Evolutionary conservation across 768 basidiomycete species (phyloP).

Genomic region (Termitomyces sp.): DNA sequence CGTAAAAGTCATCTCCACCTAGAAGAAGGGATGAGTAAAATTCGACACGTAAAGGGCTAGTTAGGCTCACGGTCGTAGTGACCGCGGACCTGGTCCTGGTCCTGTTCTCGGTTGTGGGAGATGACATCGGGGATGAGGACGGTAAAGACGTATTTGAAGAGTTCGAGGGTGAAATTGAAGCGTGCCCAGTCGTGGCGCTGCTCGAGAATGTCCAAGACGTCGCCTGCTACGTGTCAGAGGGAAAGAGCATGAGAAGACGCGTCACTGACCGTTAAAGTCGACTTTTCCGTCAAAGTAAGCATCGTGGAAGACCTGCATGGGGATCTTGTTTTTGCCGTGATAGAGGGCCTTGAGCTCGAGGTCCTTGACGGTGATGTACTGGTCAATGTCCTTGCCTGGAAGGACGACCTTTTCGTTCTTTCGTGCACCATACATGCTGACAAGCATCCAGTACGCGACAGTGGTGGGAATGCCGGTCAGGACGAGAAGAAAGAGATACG

Average conservation of each 20-base stretch:
- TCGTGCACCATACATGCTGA: slow-evolving; percentile 75
- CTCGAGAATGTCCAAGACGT: slow-evolving; percentile 90
- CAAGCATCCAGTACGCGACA: slow-evolving; percentile 84
- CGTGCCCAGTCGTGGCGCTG: slow-evolving; percentile 94
- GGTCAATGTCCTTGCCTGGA: slow-evolving; percentile 80
- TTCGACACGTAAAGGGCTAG: background rate
- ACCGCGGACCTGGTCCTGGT: slow-evolving; percentile 92
- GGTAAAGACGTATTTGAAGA: slow-evolving; percentile 91
- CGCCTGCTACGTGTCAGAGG: slow-evolving; percentile 46
- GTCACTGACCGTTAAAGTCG: slow-evolving; percentile 78
- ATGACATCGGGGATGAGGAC: slow-evolving; percentile 91
- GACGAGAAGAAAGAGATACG: slow-evolving; percentile 75
- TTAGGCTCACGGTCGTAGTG: slow-evolving; percentile 80
- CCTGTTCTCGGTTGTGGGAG: slow-evolving; percentile 91
- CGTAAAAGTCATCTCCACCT: slow-evolving; percentile 96
- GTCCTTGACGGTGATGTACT: slow-evolving; percentile 91
- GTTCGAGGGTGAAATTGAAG: slow-evolving; percentile 83
- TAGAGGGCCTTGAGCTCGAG: slow-evolving; percentile 73
- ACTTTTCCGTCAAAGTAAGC: slow-evolving; percentile 95
- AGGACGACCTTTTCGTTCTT: slow-evolving; percentile 82
- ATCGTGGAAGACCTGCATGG: slow-evolving; percentile 97
- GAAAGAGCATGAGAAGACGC: background rate
- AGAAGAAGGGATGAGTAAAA: background rate
- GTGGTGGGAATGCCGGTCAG: slow-evolving; percentile 73
- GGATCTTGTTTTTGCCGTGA: slow-evolving; percentile 84